These are phyloP conservation scores for Chrysoporthe cubensis DNA, from an alignment of 2,329 filamentous ascomycete species.

Conservation along the genomic window DNA sequence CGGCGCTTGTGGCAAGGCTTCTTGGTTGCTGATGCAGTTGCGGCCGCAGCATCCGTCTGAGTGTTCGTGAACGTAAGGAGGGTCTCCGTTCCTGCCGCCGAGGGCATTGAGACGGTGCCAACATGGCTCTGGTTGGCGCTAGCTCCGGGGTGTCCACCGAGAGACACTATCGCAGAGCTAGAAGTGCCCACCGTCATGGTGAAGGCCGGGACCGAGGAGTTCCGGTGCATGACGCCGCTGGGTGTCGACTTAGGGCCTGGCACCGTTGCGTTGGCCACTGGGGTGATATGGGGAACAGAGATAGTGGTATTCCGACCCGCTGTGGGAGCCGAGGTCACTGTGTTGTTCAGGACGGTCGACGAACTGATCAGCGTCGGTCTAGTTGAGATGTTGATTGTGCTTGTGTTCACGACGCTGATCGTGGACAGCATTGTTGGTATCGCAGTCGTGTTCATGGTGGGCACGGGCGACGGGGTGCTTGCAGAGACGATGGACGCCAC, in stretches of 20 bases:
- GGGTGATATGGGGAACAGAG: neutral
- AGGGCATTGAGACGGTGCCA: neutral
- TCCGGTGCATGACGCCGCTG: slow-evolving; percentile 1
- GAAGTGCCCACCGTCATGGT: neutral
- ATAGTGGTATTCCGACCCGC: too few relatives aligned
- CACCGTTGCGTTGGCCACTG: neutral
- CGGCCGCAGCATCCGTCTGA: neutral
- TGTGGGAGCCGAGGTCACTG: too few relatives aligned
- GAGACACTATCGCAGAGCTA: too few relatives aligned
- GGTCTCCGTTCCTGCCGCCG: neutral
- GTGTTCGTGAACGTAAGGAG: neutral
- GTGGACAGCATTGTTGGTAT: neutral
- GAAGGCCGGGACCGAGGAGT: neutral
- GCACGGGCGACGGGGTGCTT: neutral
- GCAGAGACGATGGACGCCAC: neutral
- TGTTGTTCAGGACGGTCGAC: too few relatives aligned
- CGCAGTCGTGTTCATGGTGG: neutral
- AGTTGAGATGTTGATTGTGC: too few relatives aligned
- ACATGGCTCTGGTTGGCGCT: neutral
- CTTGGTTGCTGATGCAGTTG: neutral
- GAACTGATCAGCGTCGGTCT: too few relatives aligned
- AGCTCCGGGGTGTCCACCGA: too few relatives aligned
- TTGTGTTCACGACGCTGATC: too few relatives aligned
- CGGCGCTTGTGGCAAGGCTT: neutral
- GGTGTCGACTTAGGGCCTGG: neutral